Percentiles rank a stretch among this genome's conserved stretches.
Evolutionary conservation across 2,329 filamentous ascomycete genomes (phyloP).

Genomic region (Lasiodiplodia theobromae): DNA sequence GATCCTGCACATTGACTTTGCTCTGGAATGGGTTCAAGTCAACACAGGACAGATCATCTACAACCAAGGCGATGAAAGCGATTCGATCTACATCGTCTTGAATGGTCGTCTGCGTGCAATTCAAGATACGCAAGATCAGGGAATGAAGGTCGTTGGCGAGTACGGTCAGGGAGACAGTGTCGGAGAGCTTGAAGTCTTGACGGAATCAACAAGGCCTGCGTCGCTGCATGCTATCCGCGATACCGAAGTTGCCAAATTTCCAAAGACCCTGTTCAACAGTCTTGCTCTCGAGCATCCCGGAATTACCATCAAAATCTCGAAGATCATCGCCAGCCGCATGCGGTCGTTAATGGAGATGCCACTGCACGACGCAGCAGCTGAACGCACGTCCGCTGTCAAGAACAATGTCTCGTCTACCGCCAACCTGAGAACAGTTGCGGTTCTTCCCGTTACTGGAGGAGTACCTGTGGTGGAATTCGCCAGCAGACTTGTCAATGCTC

Average conservation of each 20-base stretch:
- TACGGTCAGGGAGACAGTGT: slow-evolving; percentile 98
- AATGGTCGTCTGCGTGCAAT: slow-evolving; percentile 90
- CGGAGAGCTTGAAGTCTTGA: slow-evolving; percentile 95
- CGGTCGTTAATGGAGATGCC: slow-evolving; percentile 85
- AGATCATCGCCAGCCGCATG: slow-evolving; percentile 97
- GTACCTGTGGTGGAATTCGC: slow-evolving; percentile 96
- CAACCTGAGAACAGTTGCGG: slow-evolving; percentile 90
- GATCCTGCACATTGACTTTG: slow-evolving; percentile 97
- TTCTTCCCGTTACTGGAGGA: slow-evolving; percentile 87
- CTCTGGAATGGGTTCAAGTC: slow-evolving; percentile 97
- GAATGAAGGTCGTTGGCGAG: slow-evolving; percentile 86
- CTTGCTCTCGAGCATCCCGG: slow-evolving; percentile 95
- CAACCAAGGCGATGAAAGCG: slow-evolving; percentile 92
- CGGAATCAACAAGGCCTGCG: slow-evolving; percentile 87
- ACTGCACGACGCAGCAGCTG: slow-evolving; percentile 69
- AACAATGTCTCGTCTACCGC: slow-evolving; percentile 81
- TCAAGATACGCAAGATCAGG: slow-evolving; percentile 79
- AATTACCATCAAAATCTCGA: slow-evolving; percentile 98
- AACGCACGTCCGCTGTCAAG: slow-evolving; percentile 64
- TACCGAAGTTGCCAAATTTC: slow-evolving; percentile 95
- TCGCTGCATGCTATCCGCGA: slow-evolving; percentile 96
- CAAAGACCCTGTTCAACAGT: slow-evolving; percentile 95
- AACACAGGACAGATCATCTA: slow-evolving; percentile 94
- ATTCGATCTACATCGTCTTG: slow-evolving; percentile 96
- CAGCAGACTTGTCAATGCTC: slow-evolving; percentile 83